Percentiles rank a stretch among this genome's conserved stretches.
Evolutionary conservation across 768 basidiomycete genomes (phyloP).

Genomic region (Boletus rubropictus): DNA sequence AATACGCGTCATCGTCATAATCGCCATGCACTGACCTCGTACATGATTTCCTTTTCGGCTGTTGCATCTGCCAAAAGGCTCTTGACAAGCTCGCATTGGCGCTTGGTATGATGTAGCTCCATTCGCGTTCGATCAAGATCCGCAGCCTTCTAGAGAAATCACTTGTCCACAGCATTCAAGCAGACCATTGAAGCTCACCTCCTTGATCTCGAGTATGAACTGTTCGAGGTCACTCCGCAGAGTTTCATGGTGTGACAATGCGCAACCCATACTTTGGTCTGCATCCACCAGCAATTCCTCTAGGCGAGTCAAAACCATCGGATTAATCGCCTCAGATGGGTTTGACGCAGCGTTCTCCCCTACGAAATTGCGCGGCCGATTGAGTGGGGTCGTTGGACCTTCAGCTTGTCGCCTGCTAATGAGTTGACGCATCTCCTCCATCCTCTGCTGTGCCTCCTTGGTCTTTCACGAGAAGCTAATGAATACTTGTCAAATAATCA

Average conservation of each 20-base stretch:
- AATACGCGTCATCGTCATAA: not conserved
- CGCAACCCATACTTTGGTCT: conserved; percentile 50
- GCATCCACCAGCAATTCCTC: conserved; percentile 52
- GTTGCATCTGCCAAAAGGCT: conserved; percentile 70
- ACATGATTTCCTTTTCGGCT: conserved; percentile 89
- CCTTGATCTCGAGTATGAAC: conserved; percentile 47
- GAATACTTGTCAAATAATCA: conserved; percentile 5
- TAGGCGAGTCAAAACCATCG: conserved; percentile 27
- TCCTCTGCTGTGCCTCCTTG: conserved; percentile 66
- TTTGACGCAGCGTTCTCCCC: conserved; percentile 15
- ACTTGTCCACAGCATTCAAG: not conserved
- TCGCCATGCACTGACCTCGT: conserved; percentile 57
- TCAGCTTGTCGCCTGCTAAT: conserved; percentile 59
- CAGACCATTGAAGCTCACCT: conserved; percentile 37
- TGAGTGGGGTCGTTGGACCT: conserved; percentile 37
- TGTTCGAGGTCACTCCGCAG: conserved; percentile 47
- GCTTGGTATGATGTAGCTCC: conserved; percentile 63
- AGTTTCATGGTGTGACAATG: conserved; percentile 49
- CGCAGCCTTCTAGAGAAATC: conserved; percentile 42
- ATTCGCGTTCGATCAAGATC: conserved; percentile 58
- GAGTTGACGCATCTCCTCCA: conserved; percentile 78
- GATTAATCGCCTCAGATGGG: conserved; percentile 16
- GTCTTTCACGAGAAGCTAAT: conserved; percentile 44
- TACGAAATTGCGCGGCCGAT: conserved; percentile 38
- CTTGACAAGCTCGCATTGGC: conserved; percentile 77